Percentiles rank a stretch among this genome's conserved stretches.
Conservation (phyloP, 2,329 filamentous ascomycete genomes). For the Aureobasidium zeae region DNA sequence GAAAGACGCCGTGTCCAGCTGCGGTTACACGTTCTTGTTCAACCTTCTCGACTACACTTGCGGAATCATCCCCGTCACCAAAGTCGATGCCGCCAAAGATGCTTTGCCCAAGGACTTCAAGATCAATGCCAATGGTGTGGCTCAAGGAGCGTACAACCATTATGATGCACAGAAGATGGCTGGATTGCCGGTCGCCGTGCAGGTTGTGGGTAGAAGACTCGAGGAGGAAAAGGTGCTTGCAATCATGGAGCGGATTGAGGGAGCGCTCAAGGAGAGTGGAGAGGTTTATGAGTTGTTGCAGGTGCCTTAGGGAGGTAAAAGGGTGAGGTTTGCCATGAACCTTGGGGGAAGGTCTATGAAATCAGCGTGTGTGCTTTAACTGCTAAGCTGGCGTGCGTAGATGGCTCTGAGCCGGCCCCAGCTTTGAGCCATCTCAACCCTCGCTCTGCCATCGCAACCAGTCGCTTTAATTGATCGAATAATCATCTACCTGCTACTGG, state of each 20-base stretch:
- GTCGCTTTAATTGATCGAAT: too few species aligned
- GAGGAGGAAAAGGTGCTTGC: slow-evolving; percentile 83
- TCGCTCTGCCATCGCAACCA: too few species aligned
- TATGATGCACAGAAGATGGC: slow-evolving; percentile 80
- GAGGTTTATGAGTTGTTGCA: slow-evolving; percentile 43
- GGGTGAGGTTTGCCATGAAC: too few species aligned
- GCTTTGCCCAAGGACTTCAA: slow-evolving; percentile 55
- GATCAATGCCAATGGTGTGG: slow-evolving; percentile 64
- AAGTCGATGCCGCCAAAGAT: slow-evolving; percentile 63
- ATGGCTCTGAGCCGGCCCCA: too few species aligned
- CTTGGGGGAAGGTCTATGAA: too few species aligned
- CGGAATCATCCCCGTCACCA: slow-evolving; percentile 75
- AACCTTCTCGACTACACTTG: slow-evolving; percentile 82
- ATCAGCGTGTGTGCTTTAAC: too few species aligned
- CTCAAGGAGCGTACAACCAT: slow-evolving; percentile 71
- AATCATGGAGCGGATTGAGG: slow-evolving; percentile 69
- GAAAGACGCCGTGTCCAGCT: slow-evolving; percentile 74
- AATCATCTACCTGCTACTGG: too few species aligned
- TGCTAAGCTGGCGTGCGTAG: too few species aligned
- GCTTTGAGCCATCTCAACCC: too few species aligned
- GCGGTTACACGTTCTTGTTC: slow-evolving; percentile 89
- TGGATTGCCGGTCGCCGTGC: slow-evolving; percentile 76
- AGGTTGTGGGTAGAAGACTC: slow-evolving; percentile 68
- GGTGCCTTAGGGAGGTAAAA: slow-evolving; percentile 20
- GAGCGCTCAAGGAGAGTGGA: slow-evolving; percentile 52